These are phyloP conservation scores for Cadophora luteo-olivacea DNA, from an alignment of 2,329 filamentous ascomycete genomes.

Conservation along the genomic window DNA sequence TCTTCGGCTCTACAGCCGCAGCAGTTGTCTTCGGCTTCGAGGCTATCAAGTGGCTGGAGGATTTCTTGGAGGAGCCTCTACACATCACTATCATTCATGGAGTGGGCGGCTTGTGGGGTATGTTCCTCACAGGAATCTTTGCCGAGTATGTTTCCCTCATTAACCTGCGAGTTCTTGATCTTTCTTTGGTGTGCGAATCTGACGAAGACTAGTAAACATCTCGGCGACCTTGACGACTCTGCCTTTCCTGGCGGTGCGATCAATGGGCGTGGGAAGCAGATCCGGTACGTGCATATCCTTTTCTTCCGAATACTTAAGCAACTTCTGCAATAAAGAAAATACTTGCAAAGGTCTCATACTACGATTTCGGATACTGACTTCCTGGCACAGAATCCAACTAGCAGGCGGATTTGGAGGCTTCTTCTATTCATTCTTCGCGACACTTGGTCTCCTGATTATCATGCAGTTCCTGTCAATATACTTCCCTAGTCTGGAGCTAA, in stretches of 20 bases:
- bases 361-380: not conserved
- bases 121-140: slow-evolving; percentile 76
- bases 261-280: slow-evolving; percentile 80
- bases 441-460: slow-evolving; percentile 77
- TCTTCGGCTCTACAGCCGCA: slow-evolving; percentile 18
- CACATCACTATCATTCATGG: slow-evolving; percentile 86
- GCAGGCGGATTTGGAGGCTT: slow-evolving; percentile 78
- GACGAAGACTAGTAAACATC: slow-evolving; percentile 24
- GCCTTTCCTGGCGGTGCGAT: slow-evolving; percentile 78
- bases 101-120: slow-evolving; percentile 80
- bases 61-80: slow-evolving; percentile 70
- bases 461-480: slow-evolving; percentile 48
- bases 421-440: slow-evolving; percentile 77
- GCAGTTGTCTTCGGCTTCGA: slow-evolving; percentile 60
- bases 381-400: slow-evolving; percentile 57
- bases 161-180: not conserved
- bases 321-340: not conserved
- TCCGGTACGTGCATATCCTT: slow-evolving; percentile 59
- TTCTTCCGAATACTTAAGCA: not conserved
- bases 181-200: not conserved
- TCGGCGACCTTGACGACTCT: slow-evolving; percentile 68
- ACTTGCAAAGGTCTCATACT: not conserved
- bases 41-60: slow-evolving; percentile 6
- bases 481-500: slow-evolving; percentile 8
- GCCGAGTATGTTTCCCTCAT: slow-evolving; percentile 63